Evolutionary conservation across 2,329 filamentous ascomycete genomes (phyloP), one percentile per base, ranked within the genome.

Genomic region (Chlorencoelia australis): DNA sequence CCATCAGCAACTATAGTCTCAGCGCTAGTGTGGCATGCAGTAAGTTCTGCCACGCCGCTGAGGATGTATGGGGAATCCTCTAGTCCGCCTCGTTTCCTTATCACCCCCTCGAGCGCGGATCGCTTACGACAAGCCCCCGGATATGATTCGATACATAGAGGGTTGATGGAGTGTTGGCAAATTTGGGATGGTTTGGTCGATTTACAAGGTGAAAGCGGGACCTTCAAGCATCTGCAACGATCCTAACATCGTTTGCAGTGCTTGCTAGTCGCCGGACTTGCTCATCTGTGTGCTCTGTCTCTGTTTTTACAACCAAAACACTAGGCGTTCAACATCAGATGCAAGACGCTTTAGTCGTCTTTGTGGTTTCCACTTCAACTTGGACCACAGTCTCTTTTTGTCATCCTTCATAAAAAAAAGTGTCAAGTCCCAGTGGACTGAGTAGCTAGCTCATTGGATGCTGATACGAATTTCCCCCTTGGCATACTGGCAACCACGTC

Each of bases 21-120:
- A 94, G 86, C 56, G 91, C 91, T 43, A 96, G 89, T 67, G 91
- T 98, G 44, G 89, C 91, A 28, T 98, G 91, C 72, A 95, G 89
- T 75, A 98, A 96, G 63, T 96, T 98, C 69, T 96, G 91, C 64
- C 91, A 98, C 63, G 91, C 89, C 26, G 89, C 88, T 28, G 91
- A 98, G 64, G 91, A 98, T 60, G 81, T 82, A 22, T 98, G 91
- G 91, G 79, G 85, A 57, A 83, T 98, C 51, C 74, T 95, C 54
- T 98, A 78, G 71, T 37, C 35, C 33, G 30, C 37, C 36, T 38
- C 26, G 41, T 19, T 36, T 20, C 35, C 40, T 28, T 17, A 30
- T 35, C 28, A 37, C 33, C 34, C 44, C 30, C n/a, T n/a, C n/a
- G n/a, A n/a, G n/a, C n/a, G n/a, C n/a, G n/a, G n/a, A n/a, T n/a